Evolutionary conservation across 164 flowering plant species (phyloP).

Genomic region (Amborella trichopoda): DNA sequence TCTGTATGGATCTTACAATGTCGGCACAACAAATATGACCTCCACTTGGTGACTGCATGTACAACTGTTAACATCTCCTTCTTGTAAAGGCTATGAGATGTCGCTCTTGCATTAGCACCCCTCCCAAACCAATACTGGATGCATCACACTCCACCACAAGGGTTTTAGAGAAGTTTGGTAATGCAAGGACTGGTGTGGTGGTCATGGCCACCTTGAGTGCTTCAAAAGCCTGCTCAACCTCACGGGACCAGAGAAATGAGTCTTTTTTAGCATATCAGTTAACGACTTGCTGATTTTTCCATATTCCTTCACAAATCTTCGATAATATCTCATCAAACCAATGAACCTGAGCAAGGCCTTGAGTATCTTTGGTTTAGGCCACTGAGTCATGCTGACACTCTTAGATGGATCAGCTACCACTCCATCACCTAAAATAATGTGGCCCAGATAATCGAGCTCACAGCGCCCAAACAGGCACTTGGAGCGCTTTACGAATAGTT

Average conservation of each 20-base stretch:
- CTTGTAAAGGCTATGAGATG: too few species aligned
- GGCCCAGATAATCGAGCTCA: constrained; percentile 1
- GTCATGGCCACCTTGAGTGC: too few species aligned
- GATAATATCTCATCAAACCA: neutral
- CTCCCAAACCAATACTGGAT: too few species aligned
- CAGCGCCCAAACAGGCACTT: neutral
- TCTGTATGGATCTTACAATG: too few species aligned
- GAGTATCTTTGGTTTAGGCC: neutral
- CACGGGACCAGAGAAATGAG: neutral
- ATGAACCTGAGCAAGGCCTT: neutral
- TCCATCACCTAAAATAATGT: neutral
- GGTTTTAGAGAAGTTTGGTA: too few species aligned
- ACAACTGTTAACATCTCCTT: too few species aligned
- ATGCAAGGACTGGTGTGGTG: too few species aligned
- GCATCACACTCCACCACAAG: too few species aligned
- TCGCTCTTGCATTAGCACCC: too few species aligned
- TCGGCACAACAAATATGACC: too few species aligned
- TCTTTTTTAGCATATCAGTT: neutral
- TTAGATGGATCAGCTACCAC: neutral
- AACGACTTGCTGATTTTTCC: neutral
- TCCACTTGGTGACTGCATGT: too few species aligned
- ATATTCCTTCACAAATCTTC: neutral
- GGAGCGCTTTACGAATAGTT: neutral
- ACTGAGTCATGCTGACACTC: neutral
- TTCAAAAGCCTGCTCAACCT: too few species aligned